A percentile compares a stretch with the other conserved stretches of the same genome.
Evolutionary conservation across 495 filamentous ascomycete genomes (phyloP).

Genomic region (Penicillium ochrochloron): DNA sequence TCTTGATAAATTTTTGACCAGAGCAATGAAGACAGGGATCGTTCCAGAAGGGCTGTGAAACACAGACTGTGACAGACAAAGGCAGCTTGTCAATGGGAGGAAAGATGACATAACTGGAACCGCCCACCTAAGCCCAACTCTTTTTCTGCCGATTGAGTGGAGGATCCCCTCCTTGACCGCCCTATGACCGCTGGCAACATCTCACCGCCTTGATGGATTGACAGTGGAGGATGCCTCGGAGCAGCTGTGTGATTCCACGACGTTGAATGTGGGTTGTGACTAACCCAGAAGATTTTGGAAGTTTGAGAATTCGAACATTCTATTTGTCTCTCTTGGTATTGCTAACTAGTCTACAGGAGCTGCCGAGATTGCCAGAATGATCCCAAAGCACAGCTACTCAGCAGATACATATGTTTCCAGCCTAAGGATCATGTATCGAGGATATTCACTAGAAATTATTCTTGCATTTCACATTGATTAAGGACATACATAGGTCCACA

Average conservation of each 20-base stretch:
- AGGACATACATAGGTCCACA: neutral
- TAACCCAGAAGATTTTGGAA: neutral
- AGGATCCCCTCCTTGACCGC: neutral
- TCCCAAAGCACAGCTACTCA: neutral
- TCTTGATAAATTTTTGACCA: neutral
- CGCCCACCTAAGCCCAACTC: neutral
- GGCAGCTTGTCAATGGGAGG: neutral
- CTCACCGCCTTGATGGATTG: conserved; percentile 4
- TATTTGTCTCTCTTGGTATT: no score
- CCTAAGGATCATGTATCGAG: neutral
- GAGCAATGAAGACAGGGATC: neutral
- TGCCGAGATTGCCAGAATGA: no score
- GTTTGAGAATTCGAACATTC: neutral
- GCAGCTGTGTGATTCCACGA: neutral
- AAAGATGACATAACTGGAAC: conserved; percentile 5
- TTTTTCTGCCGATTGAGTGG: conserved; percentile 2
- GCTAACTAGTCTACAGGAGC: no score
- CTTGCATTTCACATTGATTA: neutral
- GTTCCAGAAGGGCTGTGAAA: neutral
- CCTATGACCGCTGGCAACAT: neutral
- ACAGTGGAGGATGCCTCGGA: no score
- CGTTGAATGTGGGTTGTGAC: neutral
- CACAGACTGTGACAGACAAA: neutral
- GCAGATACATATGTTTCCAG: neutral
- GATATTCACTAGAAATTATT: neutral